These are phyloP conservation scores for Didymella arachidicola DNA, from an alignment of 2,329 filamentous ascomycete genomes.

Conservation along the genomic window DNA sequence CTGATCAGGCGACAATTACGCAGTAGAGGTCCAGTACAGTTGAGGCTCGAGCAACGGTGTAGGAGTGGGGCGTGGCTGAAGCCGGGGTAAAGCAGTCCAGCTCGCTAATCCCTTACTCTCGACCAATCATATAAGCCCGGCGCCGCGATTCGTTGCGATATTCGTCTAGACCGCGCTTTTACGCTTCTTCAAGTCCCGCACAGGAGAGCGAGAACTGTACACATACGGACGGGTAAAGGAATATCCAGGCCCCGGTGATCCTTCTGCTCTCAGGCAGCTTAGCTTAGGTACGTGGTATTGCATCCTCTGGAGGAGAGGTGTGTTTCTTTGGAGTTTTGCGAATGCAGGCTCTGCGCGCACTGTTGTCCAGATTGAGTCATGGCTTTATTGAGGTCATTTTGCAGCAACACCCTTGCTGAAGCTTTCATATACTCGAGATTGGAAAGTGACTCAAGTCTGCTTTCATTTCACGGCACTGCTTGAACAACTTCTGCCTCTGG, in stretches of 20 bases:
- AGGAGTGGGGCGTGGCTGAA: constrained; percentile 20
- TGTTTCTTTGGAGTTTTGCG: background rate
- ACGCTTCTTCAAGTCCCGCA: constrained; percentile 9
- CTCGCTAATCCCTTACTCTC: constrained; percentile 16
- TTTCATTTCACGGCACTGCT: background rate
- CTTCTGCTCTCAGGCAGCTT: background rate
- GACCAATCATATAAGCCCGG: constrained; percentile 29
- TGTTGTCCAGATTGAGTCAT: constrained; percentile 32
- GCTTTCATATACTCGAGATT: constrained; percentile 27
- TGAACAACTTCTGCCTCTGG: background rate
- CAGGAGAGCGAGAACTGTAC: constrained; percentile 12
- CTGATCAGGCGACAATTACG: no score
- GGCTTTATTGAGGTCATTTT: constrained; percentile 33
- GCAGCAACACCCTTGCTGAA: constrained; percentile 29
- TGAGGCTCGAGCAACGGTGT: constrained; percentile 3
- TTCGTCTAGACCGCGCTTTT: background rate
- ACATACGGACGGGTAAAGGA: constrained; percentile 6
- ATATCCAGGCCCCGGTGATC: background rate
- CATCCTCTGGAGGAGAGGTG: background rate
- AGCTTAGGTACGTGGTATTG: constrained; percentile 12
- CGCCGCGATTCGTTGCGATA: constrained; percentile 25
- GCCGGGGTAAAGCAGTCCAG: constrained; percentile 4
- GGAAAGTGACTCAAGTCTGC: constrained; percentile 25
- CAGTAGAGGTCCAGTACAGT: background rate
- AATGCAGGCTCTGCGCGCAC: constrained; percentile 5